A percentile compares a stretch with the other conserved stretches of the same genome.
Conservation (phyloP, 2,329 filamentous ascomycete species). For the Helicocarpus griseus region DNA sequence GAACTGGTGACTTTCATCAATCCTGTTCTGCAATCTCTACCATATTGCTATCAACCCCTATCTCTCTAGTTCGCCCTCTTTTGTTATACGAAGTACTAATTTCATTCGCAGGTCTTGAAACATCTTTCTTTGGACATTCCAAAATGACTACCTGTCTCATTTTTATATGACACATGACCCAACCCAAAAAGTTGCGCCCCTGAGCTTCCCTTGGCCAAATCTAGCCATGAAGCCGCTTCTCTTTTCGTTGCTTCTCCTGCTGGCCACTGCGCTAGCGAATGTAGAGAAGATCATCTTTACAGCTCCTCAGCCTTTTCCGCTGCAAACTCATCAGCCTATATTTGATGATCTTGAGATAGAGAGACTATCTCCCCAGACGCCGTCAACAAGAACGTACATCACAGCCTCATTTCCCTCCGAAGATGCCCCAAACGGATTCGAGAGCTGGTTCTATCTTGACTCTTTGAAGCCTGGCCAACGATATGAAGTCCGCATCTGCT, state of each 20-base stretch:
- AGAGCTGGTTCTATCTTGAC: conserved; percentile 72
- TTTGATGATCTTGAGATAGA: conserved; percentile 55
- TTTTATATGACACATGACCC: background rate
- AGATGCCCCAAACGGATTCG: conserved; percentile 44
- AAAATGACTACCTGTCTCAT: background rate
- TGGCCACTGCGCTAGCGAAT: conserved; percentile 49
- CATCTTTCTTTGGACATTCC: background rate
- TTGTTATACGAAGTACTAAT: no score
- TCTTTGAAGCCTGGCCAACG: conserved; percentile 59
- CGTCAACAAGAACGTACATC: conserved; percentile 53
- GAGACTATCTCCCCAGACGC: conserved; percentile 50
- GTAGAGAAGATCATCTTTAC: conserved; percentile 87
- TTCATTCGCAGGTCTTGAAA: background rate
- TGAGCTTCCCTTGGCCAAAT: conserved; percentile 11
- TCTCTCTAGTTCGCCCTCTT: no score
- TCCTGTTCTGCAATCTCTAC: no score
- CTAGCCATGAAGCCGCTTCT: background rate
- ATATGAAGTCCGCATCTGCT: conserved; percentile 89
- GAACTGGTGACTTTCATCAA: no score
- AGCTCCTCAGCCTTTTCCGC: conserved; percentile 50
- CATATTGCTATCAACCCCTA: no score
- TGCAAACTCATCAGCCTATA: conserved; percentile 47
- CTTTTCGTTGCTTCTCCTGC: conserved; percentile 10
- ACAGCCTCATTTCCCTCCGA: conserved; percentile 57
- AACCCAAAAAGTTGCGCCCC: conserved; percentile 6